A percentile compares a stretch with the other conserved stretches of the same genome.
phyloP scores from a whole-genome alignment of 805 yeast species.

The Spathaspora arborariae region DNA sequence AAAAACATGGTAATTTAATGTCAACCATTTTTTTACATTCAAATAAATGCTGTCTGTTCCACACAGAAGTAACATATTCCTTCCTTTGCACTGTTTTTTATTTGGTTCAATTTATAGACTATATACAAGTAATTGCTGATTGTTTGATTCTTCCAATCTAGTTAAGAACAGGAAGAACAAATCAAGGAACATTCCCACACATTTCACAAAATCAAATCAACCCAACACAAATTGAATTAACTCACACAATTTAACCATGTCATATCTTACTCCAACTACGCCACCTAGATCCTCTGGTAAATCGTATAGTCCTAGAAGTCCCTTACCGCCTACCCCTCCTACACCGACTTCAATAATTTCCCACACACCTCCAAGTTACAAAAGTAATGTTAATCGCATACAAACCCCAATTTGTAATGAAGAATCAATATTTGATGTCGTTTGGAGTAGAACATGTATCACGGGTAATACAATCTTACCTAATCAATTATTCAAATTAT shows the following conservation, averaged over 20 bases:
- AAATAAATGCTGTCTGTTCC: background rate
- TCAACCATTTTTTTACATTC: background rate
- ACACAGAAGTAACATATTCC: too few relatives aligned
- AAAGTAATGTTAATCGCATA: background rate
- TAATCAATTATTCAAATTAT: conserved; percentile 1
- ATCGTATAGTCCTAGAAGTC: background rate
- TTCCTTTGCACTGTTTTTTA: background rate
- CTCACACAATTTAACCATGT: background rate
- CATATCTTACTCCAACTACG: background rate
- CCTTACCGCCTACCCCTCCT: background rate
- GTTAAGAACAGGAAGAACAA: background rate
- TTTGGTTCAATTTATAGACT: background rate
- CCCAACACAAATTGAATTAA: background rate
- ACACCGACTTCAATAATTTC: background rate
- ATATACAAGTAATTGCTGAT: too few relatives aligned
- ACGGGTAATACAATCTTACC: background rate
- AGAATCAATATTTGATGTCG: conserved; percentile 3
- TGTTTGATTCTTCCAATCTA: background rate
- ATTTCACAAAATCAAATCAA: background rate
- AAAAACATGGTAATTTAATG: background rate
- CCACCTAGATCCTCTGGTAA: background rate
- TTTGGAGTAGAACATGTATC: background rate
- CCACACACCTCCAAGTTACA: background rate
- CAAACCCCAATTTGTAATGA: background rate
- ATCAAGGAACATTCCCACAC: background rate